A percentile compares a stretch with the other conserved stretches of the same genome.
Conservation (phyloP, 345 rosid species). For the Nephelium lappaceum region DNA sequence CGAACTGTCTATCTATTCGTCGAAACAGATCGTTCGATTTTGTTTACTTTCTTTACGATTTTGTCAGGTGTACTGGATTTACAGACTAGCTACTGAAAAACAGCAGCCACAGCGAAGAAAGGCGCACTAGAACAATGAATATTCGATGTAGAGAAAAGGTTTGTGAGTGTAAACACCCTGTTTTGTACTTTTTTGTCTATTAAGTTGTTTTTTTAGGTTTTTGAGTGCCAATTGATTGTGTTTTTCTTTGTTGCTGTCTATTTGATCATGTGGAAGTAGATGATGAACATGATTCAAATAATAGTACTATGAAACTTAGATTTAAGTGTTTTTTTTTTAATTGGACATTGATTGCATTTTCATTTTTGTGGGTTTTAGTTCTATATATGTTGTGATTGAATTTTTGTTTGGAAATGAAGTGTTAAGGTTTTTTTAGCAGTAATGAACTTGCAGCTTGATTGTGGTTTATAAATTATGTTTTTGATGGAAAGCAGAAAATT, state of each 20-base stretch:
- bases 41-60: neutral
- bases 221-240: neutral
- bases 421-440: neutral
- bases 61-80: conserved; percentile 77
- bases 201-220: neutral
- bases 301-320: neutral
- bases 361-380: neutral
- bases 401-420: neutral
- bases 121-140: conserved; percentile 41
- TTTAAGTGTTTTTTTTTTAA: neutral
- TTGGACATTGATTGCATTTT: neutral
- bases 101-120: conserved; percentile 76
- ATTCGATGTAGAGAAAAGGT: conserved; percentile 12
- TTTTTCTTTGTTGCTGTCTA: neutral
- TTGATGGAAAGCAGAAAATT: neutral
- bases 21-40: neutral
- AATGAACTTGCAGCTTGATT: neutral
- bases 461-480: neutral
- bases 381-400: neutral
- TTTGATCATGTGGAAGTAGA: neutral
- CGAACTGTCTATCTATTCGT: neutral
- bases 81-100: conserved; percentile 72
- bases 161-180: neutral
- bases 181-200: neutral
- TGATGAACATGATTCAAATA: neutral